Conservation (phyloP, 257 asterid species). For the Nyctanthes arbortristis region DNA sequence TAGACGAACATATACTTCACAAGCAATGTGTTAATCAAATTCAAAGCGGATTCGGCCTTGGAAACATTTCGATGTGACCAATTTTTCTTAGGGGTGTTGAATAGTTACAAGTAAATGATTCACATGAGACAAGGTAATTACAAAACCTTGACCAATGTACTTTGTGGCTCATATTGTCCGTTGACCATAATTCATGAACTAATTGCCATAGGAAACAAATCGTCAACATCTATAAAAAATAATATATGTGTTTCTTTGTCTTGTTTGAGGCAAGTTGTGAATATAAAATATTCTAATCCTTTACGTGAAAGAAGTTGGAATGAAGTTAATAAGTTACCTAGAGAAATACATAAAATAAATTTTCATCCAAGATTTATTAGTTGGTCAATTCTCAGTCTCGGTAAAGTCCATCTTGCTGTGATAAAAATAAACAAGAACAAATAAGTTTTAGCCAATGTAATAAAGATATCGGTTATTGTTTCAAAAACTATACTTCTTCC, state of each 20-base stretch:
- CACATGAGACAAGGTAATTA: conserved; percentile 7
- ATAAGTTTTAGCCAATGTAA: conserved; percentile 7
- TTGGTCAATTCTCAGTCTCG: no score
- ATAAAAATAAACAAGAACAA: background rate
- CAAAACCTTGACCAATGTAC: background rate
- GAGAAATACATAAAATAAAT: no score
- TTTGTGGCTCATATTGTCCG: background rate
- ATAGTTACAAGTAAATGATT: conserved; percentile 8
- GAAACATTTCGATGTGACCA: background rate
- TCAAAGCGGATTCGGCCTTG: background rate
- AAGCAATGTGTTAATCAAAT: background rate
- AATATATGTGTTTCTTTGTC: no score
- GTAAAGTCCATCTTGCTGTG: background rate
- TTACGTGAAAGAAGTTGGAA: no score
- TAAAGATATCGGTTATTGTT: background rate
- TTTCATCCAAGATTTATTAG: no score
- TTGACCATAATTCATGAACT: background rate
- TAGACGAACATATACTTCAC: background rate
- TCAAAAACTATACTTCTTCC: no score
- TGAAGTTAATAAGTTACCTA: no score
- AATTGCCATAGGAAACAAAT: background rate
- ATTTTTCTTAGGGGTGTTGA: conserved; percentile 1
- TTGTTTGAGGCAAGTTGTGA: no score
- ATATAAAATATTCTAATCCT: no score
- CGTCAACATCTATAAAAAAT: background rate